A percentile compares a stretch with the other conserved stretches of the same genome.
phyloP scores from a whole-genome alignment of 2,329 filamentous ascomycete species.

The Botrytis porri region DNA sequence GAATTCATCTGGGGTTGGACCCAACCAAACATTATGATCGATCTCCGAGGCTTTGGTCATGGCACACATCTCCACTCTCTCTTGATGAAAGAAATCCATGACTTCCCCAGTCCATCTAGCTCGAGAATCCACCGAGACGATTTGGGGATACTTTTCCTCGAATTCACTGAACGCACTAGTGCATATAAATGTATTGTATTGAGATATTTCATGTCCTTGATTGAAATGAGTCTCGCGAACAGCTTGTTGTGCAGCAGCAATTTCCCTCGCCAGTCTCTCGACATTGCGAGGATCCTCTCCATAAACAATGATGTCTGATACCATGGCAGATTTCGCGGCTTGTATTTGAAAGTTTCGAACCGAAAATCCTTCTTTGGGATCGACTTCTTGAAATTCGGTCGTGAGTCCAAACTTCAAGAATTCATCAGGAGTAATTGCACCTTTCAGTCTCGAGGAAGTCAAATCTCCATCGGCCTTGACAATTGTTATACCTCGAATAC shows the following conservation, averaged over 20 bases:
- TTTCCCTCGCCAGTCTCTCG: slow-evolving; percentile 62
- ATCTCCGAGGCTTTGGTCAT: slow-evolving; percentile 93
- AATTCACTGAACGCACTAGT: slow-evolving; percentile 65
- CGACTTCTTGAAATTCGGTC: slow-evolving; percentile 68
- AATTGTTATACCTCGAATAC: slow-evolving; percentile 75
- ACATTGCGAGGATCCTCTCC: slow-evolving; percentile 65
- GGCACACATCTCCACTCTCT: slow-evolving; percentile 85
- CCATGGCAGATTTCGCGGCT: slow-evolving; percentile 77
- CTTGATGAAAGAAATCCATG: slow-evolving; percentile 85
- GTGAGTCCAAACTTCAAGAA: slow-evolving; percentile 52
- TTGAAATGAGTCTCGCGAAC: slow-evolving; percentile 67
- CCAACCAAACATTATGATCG: slow-evolving; percentile 83
- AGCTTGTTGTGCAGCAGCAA: slow-evolving; percentile 72
- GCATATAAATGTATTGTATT: slow-evolving; percentile 83
- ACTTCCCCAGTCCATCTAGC: slow-evolving; percentile 73
- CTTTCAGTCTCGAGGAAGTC: slow-evolving; percentile 72
- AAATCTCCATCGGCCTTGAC: slow-evolving; percentile 88
- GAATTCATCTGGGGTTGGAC: slow-evolving; percentile 71
- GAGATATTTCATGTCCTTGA: slow-evolving; percentile 52
- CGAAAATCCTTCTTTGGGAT: slow-evolving; percentile 87
- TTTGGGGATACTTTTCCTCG: slow-evolving; percentile 63
- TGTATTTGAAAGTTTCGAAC: slow-evolving; percentile 98
- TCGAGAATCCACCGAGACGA: slow-evolving; percentile 72
- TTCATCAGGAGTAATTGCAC: slow-evolving; percentile 79
- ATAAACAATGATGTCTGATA: slow-evolving; percentile 92